Evolutionary conservation across 305 asterid genomes (phyloP).

Genomic region (Solanum hybrid): DNA sequence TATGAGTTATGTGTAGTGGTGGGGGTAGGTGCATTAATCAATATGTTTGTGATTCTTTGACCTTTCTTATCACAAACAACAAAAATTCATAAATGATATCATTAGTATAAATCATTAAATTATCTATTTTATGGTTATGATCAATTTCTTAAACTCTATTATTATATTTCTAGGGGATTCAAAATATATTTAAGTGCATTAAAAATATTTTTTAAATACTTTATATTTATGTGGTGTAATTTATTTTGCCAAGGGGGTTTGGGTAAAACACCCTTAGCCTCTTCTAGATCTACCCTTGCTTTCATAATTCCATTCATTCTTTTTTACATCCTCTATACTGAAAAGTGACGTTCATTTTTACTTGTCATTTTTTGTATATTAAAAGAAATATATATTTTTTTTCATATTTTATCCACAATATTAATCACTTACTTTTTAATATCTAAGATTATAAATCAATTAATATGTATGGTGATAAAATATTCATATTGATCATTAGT

Average conservation of each 20-base stretch:
- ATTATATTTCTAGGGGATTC: neutral
- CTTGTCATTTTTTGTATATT: neutral
- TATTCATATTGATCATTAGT: neutral
- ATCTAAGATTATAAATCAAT: neutral
- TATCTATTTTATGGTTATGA: neutral
- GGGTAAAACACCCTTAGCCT: neutral
- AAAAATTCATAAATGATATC: neutral
- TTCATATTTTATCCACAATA: neutral
- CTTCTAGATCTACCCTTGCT: neutral
- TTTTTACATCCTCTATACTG: neutral
- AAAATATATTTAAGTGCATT: neutral
- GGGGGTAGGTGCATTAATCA: neutral
- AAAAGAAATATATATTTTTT: neutral
- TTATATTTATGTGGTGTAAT: neutral
- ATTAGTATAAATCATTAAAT: neutral
- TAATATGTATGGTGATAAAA: neutral
- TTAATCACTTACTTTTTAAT: neutral
- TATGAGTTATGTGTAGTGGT: neutral
- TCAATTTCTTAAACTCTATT: neutral
- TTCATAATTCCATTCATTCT: neutral
- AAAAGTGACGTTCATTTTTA: neutral
- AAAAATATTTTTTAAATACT: neutral
- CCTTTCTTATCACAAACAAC: neutral
- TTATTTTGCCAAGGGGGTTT: neutral
- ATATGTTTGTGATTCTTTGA: neutral